These are phyloP conservation scores for Xylaria cubensis DNA, from an alignment of 495 filamentous ascomycete genomes.

Conservation along the genomic window DNA sequence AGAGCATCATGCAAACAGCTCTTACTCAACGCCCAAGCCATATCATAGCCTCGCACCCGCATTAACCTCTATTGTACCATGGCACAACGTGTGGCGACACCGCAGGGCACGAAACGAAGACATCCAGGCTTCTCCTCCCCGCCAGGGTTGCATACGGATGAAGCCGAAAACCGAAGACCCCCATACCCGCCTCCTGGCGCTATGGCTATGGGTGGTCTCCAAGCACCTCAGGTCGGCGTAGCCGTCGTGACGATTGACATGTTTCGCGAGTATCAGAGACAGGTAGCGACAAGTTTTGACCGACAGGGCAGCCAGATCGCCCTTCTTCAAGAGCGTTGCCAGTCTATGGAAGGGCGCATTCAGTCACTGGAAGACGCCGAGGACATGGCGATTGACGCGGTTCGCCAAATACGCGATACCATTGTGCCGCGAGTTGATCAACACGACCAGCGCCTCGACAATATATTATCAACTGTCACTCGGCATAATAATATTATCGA, in stretches of 20 bases:
- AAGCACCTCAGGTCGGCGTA: slow-evolving; percentile 26
- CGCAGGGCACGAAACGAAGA: slow-evolving; percentile 26
- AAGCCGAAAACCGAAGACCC: slow-evolving; percentile 19
- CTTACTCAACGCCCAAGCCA: neutral
- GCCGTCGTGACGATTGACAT: slow-evolving; percentile 26
- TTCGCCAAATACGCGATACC: slow-evolving; percentile 24
- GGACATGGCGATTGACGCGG: slow-evolving; percentile 28
- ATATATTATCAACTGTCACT: neutral
- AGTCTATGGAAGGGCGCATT: slow-evolving; percentile 22
- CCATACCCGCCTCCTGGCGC: slow-evolving; percentile 21
- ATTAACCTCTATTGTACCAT: slow-evolving; percentile 15
- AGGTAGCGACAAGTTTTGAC: slow-evolving; percentile 20
- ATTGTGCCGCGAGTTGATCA: slow-evolving; percentile 20
- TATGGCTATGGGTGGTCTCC: slow-evolving; percentile 25
- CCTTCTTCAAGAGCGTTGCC: slow-evolving; percentile 17
- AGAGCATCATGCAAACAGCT: slow-evolving; percentile 15
- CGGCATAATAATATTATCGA: slow-evolving; percentile 12
- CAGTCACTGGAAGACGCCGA: slow-evolving; percentile 27
- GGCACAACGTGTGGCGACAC: slow-evolving; percentile 20
- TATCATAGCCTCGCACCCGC: slow-evolving; percentile 15
- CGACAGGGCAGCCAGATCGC: slow-evolving; percentile 10
- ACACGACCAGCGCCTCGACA: slow-evolving; percentile 7
- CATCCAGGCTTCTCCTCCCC: slow-evolving; percentile 22
- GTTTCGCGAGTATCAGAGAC: slow-evolving; percentile 24
- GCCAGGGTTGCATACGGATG: slow-evolving; percentile 23